Conservation (phyloP, 495 filamentous ascomycete species). For the Podospora pseudopauciseta region DNA sequence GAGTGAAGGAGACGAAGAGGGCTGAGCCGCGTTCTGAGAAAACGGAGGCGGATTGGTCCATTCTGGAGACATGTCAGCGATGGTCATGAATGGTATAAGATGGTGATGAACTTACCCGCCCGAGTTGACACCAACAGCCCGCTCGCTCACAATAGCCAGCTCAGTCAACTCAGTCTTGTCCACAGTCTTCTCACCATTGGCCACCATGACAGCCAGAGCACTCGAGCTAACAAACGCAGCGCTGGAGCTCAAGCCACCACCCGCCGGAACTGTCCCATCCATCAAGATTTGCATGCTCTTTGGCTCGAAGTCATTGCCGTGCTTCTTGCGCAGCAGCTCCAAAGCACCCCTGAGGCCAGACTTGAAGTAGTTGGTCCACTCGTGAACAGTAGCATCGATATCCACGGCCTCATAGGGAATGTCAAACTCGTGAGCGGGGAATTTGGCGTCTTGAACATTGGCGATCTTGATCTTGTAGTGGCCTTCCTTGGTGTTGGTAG, state of each 20-base stretch:
- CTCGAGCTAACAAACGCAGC: constrained; percentile 92
- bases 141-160: constrained; percentile 88
- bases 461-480: constrained; percentile 55
- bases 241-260: constrained; percentile 88
- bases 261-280: constrained; percentile 87
- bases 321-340: constrained; percentile 69
- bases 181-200: constrained; percentile 74
- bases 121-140: constrained; percentile 92
- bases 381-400: constrained; percentile 77
- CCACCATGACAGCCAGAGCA: constrained; percentile 81
- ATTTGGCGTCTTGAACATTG: constrained; percentile 75
- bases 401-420: constrained; percentile 65
- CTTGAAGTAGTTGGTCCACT: constrained; percentile 99
- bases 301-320: constrained; percentile 55
- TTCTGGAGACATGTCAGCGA: constrained; percentile 43
- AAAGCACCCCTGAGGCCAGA: constrained; percentile 79
- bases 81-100: not conserved
- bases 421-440: constrained; percentile 70
- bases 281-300: constrained; percentile 83
- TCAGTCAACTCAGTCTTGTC: constrained; percentile 88
- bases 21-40: constrained; percentile 82
- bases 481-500: constrained; percentile 24
- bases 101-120: constrained; percentile 62
- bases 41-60: constrained; percentile 98
- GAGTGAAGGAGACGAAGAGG: constrained; percentile 86